Evolutionary conservation across 306 rosid genomes (phyloP).

Genomic region (Quercus suber): DNA sequence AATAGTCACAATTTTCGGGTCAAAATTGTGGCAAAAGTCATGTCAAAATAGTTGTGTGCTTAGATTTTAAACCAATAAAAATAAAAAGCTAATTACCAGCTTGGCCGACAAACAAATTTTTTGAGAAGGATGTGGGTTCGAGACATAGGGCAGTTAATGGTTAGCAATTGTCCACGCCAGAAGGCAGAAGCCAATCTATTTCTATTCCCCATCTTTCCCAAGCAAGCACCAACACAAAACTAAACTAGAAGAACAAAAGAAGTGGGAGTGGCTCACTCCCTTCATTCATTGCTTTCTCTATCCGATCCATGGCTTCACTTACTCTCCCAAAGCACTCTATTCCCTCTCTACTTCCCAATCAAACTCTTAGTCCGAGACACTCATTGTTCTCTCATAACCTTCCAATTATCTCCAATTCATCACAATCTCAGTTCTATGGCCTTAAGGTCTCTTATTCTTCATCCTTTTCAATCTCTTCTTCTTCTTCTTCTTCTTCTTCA

Average conservation of each 20-base stretch:
- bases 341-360: conserved; percentile 41
- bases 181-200: conserved; percentile 31
- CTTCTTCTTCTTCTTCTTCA: conserved; percentile 40
- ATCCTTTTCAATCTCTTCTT: conserved; percentile 32
- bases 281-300: not conserved
- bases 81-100: too few relatives aligned
- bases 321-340: conserved; percentile 47
- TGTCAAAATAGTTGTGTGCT: too few relatives aligned
- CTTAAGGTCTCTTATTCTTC: conserved; percentile 52
- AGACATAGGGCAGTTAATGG: conserved; percentile 19
- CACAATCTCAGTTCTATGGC: conserved; percentile 64
- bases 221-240: not conserved
- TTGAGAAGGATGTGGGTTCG: not conserved
- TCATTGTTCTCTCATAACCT: conserved; percentile 33
- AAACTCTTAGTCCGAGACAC: conserved; percentile 39
- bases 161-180: conserved; percentile 57
- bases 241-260: not conserved
- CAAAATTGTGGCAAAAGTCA: too few relatives aligned
- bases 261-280: not conserved
- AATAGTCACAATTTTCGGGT: too few relatives aligned
- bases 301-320: conserved; percentile 56
- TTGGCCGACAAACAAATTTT: too few relatives aligned
- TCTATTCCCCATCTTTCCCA: not conserved
- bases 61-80: too few relatives aligned
- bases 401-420: conserved; percentile 34